These are phyloP conservation scores for Acmispon strigosus DNA, from an alignment of 306 rosid genomes.

Conservation along the genomic window DNA sequence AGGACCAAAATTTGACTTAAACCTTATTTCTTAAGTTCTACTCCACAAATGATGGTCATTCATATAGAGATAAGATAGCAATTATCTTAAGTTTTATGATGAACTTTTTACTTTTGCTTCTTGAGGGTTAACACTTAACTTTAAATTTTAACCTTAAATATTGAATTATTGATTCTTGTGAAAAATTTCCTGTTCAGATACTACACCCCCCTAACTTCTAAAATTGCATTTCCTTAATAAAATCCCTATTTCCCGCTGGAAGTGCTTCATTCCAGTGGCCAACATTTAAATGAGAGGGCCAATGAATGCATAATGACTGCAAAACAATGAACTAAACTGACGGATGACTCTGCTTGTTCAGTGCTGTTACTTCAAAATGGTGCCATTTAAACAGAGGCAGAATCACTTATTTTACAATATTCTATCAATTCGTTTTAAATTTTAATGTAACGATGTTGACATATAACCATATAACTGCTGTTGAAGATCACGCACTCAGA, in stretches of 20 bases:
- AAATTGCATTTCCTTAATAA: background rate
- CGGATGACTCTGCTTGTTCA: background rate
- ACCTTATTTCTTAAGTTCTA: too few species aligned
- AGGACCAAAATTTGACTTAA: too few species aligned
- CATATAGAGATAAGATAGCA: background rate
- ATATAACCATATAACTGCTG: background rate
- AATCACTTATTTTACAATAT: background rate
- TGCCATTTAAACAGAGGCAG: background rate
- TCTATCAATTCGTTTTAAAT: background rate
- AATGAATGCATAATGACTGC: slow-evolving; percentile 4
- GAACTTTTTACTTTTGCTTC: background rate
- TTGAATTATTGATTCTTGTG: background rate
- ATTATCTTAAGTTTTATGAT: background rate
- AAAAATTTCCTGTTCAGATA: background rate
- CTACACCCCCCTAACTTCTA: background rate
- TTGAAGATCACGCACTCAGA: background rate
- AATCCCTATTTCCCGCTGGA: background rate
- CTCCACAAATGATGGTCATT: too few species aligned
- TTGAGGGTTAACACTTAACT: background rate
- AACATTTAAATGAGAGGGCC: background rate
- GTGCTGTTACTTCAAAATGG: background rate
- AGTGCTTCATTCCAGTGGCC: background rate
- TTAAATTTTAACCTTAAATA: background rate
- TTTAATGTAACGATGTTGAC: background rate
- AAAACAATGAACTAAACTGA: background rate